These are phyloP conservation scores for Botryotinia globosa DNA, from an alignment of 2,329 filamentous ascomycete species.

Conservation along the genomic window DNA sequence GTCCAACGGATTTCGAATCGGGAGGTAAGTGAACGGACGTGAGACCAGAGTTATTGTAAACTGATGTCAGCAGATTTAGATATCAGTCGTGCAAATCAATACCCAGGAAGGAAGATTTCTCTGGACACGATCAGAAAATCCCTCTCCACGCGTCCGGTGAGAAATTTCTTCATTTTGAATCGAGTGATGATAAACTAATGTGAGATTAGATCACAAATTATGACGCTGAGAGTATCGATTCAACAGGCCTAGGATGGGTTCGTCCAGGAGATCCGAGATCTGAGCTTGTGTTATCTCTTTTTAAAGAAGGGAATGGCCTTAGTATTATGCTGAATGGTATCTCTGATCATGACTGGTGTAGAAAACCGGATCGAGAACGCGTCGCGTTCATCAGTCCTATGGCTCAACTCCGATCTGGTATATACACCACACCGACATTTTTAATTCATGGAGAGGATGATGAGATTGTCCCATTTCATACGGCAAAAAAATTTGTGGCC, in stretches of 20 bases:
- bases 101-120: not conserved
- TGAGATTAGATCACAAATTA: slow-evolving; percentile 8
- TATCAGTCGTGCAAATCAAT: not conserved
- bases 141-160: not conserved
- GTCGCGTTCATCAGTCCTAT: not conserved
- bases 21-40: not conserved
- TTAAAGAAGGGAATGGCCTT: not conserved
- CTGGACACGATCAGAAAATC: not conserved
- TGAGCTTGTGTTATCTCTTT: slow-evolving; percentile 12
- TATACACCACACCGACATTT: slow-evolving; percentile 3
- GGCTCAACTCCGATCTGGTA: slow-evolving; percentile 7
- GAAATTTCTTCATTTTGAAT: not conserved
- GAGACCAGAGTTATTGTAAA: not conserved
- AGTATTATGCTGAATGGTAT: slow-evolving; percentile 7
- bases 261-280: slow-evolving; percentile 12
- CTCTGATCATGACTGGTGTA: not conserved
- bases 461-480: not conserved
- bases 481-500: not conserved
- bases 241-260: slow-evolving; percentile 9
- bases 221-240: not conserved
- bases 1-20: slow-evolving; percentile 28
- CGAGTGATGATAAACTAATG: not conserved
- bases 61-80: not conserved
- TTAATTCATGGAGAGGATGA: slow-evolving; percentile 13
- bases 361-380: not conserved